Base-by-base conservation (phyloP, 2,329 filamentous ascomycete species). In the Sarocladium brachiariae region DNA sequence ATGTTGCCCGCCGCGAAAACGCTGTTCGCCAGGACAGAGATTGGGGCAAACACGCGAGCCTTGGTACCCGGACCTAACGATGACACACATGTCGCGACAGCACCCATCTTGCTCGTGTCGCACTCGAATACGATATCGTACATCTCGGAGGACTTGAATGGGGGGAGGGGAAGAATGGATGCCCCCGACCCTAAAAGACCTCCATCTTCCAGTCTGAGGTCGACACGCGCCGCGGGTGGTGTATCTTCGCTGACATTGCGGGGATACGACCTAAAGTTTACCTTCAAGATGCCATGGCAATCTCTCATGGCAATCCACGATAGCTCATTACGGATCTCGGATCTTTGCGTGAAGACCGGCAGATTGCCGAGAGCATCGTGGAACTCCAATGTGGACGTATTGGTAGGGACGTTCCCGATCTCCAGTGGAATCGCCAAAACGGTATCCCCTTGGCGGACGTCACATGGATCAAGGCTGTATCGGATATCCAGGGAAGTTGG, bases 1-100 rank as follows among this genome's bases (percentile, higher is more conserved):
- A 37, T 37, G 34, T 37, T 37, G 34, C 34, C 34, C 34, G 34
- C 34, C 34, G 34, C 34, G 34, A 37, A 37, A 37, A 37, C n/a
- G 34, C 34, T 37, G 34, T 37, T 37, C 34, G 34, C 34, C 10
- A 37, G 34, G 34, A 37, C 34, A n/a, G 34, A 37, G 34, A 37
- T 37, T 7, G 34, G 34, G 9, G 9, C 34, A 37, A 37, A 37
- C n/a, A 37, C 34, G 34, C 34, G 34, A 16, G 34, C 34, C 34
- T 37, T 37, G 9, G n/a, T 37, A 37, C 16, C 34, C 34, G 34
- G 34, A 37, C 34, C 34, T 37, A 37, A 37, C 8, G 34, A 37
- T 9, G 34, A 37, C 34, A 37, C 34, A 18, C 34, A 37, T 37
- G 34, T 37, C 9, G 34, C 34, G 16, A 11, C 8, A n/a, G 34